These are phyloP conservation scores for Acacia confusa DNA, from an alignment of 306 rosid species.

Conservation along the genomic window DNA sequence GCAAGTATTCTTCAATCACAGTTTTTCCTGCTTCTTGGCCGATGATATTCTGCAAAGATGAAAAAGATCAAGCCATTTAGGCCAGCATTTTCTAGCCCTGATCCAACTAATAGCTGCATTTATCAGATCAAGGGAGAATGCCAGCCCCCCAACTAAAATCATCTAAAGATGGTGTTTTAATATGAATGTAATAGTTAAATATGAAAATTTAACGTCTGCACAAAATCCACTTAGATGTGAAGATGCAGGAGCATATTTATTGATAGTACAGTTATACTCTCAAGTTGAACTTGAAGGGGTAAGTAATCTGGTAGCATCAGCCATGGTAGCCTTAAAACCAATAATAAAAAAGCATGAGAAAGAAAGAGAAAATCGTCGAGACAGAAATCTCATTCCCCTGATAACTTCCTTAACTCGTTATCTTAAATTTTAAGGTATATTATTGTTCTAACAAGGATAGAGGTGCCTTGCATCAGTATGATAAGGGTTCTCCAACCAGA, in stretches of 20 bases:
- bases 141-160: conserved; percentile 10
- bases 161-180: background rate
- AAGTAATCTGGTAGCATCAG: background rate
- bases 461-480: background rate
- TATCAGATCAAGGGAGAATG: background rate
- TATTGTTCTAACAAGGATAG: background rate
- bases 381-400: background rate
- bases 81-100: background rate
- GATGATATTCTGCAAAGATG: conserved; percentile 70
- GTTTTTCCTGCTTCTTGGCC: conserved; percentile 78
- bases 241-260: background rate
- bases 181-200: background rate
- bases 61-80: conserved; percentile 9
- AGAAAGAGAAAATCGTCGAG: background rate
- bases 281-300: background rate
- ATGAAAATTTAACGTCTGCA: background rate
- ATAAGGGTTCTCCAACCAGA: background rate
- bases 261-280: background rate
- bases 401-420: background rate
- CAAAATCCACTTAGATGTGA: background rate
- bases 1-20: conserved; percentile 82
- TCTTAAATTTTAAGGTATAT: background rate
- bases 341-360: background rate
- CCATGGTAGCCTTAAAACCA: background rate
- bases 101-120: background rate